Evolutionary conservation across 1,284 basidiomycete species (phyloP), one percentile per base, ranked within the genome.

Genomic region (Sanghuangporus sanghuang): DNA sequence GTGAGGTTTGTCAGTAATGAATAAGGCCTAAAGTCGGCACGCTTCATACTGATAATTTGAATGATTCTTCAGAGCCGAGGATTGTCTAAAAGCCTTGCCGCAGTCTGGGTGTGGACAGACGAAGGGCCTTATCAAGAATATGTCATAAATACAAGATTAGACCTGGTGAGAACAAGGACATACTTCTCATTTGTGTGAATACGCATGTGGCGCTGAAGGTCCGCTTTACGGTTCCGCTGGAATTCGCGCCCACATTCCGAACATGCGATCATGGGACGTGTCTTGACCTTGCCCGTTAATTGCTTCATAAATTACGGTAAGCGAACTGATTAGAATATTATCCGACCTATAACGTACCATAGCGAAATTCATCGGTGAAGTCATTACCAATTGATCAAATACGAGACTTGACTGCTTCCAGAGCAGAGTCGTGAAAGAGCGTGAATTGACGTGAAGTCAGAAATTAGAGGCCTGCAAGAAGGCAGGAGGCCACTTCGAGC

Each of bases 111-210:
- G 54, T 5, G 55, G 49, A 40, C 64, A 65, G 8, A 55, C 38
- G 56, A 62, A 65, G 35, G 64, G 64, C 42, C 64, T 65, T 32
- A 21, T 35, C 59, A 50, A 42, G n/a, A 46, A 46, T 46, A 18
- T 7, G 14, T 46, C 8, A 46, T 46, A 18, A 46, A 18, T n/a
- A 46, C 44, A n/a, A 46, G 16, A 14, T n/a, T 16, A n/a, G 21
- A 6, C 44, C 44, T 7, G 21, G 16, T 5, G 1, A n/a, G 16
- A n/a, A 11, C 7, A 27, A 38, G n/a, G 14, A 38, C 60, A n/a
- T 39, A 65, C 64, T 65, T 65, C 40, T 65, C 64, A 44, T 65
- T 59, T n/a, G 64, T 62, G 39, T 65, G 64, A 36, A 65, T 65
- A 36, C 64, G 64, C 61, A 65, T 65, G 49, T 65, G 64, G 39